Evolutionary conservation across 2,329 filamentous ascomycete genomes (phyloP).

Genomic region (Cladophialophora chaetospira): DNA sequence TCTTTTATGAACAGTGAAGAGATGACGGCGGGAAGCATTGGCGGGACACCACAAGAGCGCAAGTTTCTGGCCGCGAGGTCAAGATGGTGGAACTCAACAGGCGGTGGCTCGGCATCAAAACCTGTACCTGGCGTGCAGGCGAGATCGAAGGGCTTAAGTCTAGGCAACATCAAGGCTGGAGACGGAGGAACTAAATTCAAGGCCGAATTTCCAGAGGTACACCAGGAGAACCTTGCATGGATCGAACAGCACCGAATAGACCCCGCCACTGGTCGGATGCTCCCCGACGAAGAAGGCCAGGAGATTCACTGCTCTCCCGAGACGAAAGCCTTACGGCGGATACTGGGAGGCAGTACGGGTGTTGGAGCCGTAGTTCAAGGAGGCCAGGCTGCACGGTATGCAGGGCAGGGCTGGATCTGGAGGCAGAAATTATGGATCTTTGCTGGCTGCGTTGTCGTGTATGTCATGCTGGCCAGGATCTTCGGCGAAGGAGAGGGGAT

Average conservation of each 20-base stretch:
- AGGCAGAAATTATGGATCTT: slow-evolving; percentile 76
- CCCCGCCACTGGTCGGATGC: slow-evolving; percentile 67
- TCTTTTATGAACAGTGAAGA: slow-evolving; percentile 99
- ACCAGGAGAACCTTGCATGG: slow-evolving; percentile 88
- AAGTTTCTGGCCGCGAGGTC: slow-evolving; percentile 74
- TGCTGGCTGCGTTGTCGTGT: slow-evolving; percentile 71
- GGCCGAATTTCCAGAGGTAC: slow-evolving; percentile 84
- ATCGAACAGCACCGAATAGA: slow-evolving; percentile 84
- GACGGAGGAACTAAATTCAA: slow-evolving; percentile 91
- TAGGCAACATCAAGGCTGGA: slow-evolving; percentile 76
- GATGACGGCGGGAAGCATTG: slow-evolving; percentile 93
- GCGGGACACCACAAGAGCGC: slow-evolving; percentile 74
- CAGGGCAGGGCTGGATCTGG: slow-evolving; percentile 78
- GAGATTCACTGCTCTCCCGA: slow-evolving; percentile 60
- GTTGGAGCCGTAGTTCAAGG: slow-evolving; percentile 74
- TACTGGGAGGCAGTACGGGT: slow-evolving; percentile 58
- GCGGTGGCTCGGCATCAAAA: slow-evolving; percentile 70
- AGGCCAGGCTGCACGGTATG: slow-evolving; percentile 71
- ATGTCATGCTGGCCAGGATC: slow-evolving; percentile 56
- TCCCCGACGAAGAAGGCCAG: slow-evolving; percentile 49
- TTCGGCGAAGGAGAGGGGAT: slow-evolving; percentile 16
- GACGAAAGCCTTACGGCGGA: slow-evolving; percentile 65
- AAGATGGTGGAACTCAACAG: slow-evolving; percentile 96
- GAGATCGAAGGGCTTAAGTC: slow-evolving; percentile 70
- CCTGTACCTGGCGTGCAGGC: slow-evolving; percentile 53